Conservation (phyloP, 1,139 yeast genomes). For the Hanseniaspora sp. region DNA sequence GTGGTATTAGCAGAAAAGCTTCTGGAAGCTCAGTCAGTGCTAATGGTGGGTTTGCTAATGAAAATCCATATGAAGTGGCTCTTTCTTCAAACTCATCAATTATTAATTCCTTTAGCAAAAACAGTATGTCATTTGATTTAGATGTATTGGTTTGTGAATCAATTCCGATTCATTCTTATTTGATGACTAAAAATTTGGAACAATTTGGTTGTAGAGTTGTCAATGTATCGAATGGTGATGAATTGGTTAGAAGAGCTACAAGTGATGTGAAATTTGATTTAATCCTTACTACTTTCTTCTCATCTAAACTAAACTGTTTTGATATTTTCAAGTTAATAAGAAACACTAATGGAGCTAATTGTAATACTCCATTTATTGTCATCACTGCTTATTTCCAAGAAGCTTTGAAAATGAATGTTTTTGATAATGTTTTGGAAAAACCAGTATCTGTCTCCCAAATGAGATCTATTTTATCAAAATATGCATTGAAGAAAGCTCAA, state of each 20-base stretch:
- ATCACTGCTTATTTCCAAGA: conserved; percentile 64
- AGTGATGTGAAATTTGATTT: conserved; percentile 77
- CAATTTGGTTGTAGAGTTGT: conserved; percentile 73
- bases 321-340: conserved; percentile 72
- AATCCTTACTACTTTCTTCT: conserved; percentile 63
- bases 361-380: conserved; percentile 68
- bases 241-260: conserved; percentile 67
- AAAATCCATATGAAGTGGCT: conserved; percentile 14
- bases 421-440: conserved; percentile 64
- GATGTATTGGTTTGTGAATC: conserved; percentile 80
- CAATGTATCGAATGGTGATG: conserved; percentile 70
- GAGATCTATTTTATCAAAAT: conserved; percentile 27
- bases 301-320: conserved; percentile 54
- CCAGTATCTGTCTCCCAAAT: conserved; percentile 49
- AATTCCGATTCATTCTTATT: conserved; percentile 67
- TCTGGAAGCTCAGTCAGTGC: conserved; percentile 21
- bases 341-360: conserved; percentile 64
- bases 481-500: conserved; percentile 27
- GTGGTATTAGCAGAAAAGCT: conserved; percentile 10
- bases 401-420: conserved; percentile 47
- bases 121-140: conserved; percentile 23
- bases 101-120: conserved; percentile 4
- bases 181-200: conserved; percentile 54
- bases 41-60: conserved; percentile 21
- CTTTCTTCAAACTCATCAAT: conserved; percentile 3